Percentiles rank a stretch among this genome's conserved stretches.
phyloP scores from a whole-genome alignment of 2,329 filamentous ascomycete species.

The Alternaria novae-zelandiae region DNA sequence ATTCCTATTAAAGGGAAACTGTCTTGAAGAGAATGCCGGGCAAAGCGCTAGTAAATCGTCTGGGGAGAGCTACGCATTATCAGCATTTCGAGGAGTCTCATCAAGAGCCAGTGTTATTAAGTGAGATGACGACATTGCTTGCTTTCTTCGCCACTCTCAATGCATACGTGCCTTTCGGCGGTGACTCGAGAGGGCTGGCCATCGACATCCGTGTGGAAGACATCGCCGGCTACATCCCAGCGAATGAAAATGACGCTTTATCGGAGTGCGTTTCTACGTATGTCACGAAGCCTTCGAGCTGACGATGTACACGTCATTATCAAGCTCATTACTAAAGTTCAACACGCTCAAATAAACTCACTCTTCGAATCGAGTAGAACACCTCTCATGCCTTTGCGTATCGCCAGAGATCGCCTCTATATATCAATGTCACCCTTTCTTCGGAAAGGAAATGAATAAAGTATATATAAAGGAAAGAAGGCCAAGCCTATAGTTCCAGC shows the following conservation, averaged over 20 bases:
- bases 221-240: not conserved
- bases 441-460: too few species aligned
- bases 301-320: not conserved
- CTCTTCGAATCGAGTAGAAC: not conserved
- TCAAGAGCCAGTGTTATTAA: not conserved
- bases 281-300: not conserved
- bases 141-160: not conserved
- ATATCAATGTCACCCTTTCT: not conserved
- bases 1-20: rapidly evolving
- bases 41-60: not conserved
- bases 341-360: not conserved
- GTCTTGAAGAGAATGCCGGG: not conserved
- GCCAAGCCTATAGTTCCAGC: not conserved
- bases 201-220: not conserved
- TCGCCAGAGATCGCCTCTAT: not conserved
- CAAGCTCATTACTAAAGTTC: not conserved
- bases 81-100: not conserved
- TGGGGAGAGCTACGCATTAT: not conserved
- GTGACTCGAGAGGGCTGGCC: too few species aligned
- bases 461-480: too few species aligned
- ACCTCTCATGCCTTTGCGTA: not conserved
- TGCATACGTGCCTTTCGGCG: too few species aligned
- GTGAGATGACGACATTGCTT: not conserved
- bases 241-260: not conserved
- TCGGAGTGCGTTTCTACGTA: not conserved